Evolutionary conservation across 164 flowering plant genomes (phyloP).

Genomic region (Magnolia kwangsiensis): DNA sequence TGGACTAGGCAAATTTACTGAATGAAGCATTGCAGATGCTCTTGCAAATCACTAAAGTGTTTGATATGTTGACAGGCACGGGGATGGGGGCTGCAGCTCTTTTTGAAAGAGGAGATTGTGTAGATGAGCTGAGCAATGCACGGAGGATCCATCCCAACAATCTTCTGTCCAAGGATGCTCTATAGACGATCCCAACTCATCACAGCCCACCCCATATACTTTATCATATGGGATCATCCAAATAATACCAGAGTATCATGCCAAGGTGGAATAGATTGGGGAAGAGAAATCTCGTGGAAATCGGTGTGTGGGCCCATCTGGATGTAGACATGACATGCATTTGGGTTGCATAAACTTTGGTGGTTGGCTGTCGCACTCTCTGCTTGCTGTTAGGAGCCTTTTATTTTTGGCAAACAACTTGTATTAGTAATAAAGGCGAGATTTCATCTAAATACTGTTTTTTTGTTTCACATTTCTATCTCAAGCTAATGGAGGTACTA

Average conservation of each 20-base stretch:
- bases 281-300: background rate
- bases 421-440: too few species aligned
- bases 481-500: too few species aligned
- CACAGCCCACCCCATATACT: background rate
- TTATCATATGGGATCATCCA: too few species aligned
- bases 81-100: constrained; percentile 99
- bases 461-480: too few species aligned
- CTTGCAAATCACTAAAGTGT: background rate
- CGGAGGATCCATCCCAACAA: constrained; percentile 34
- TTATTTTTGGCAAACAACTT: too few species aligned
- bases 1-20: background rate
- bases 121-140: constrained; percentile 69
- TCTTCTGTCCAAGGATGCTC: constrained; percentile 62
- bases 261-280: background rate
- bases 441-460: too few species aligned
- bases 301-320: background rate
- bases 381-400: too few species aligned
- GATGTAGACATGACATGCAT: background rate
- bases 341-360: background rate
- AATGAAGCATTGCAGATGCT: background rate
- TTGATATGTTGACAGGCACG: constrained; percentile 46
- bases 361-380: background rate
- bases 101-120: constrained; percentile 77
- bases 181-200: constrained; percentile 13
- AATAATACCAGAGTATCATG: background rate